Evolutionary conservation across 306 rosid species (phyloP).

Genomic region (Potentilla sterilis): DNA sequence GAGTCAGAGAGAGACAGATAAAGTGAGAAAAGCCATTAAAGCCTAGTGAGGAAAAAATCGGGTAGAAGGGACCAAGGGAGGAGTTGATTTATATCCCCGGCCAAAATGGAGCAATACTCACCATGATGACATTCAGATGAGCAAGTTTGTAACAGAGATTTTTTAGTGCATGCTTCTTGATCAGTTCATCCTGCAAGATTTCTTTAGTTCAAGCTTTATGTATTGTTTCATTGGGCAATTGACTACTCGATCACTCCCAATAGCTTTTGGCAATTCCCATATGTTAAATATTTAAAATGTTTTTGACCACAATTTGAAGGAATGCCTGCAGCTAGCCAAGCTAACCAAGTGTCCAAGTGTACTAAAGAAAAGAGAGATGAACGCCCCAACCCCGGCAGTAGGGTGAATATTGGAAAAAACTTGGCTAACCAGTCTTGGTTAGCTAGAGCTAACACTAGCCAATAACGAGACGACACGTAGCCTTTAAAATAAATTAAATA

Average conservation of each 20-base stretch:
- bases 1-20: neutral
- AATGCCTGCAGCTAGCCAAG: neutral
- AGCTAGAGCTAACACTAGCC: no score
- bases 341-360: neutral
- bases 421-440: no score
- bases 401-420: no score
- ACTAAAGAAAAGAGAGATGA: neutral
- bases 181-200: neutral
- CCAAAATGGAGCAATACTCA: neutral
- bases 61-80: neutral
- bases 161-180: neutral
- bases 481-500: no score
- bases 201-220: neutral
- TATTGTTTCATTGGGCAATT: neutral
- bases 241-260: neutral
- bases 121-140: neutral
- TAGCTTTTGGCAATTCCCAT: neutral
- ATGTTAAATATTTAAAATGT: neutral
- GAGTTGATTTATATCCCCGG: neutral
- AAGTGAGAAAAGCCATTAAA: constrained; percentile 7
- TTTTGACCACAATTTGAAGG: neutral
- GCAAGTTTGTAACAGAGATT: neutral
- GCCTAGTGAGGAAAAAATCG: neutral
- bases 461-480: no score
- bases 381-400: neutral